Conservation (phyloP, 768 basidiomycete species). For the Pholiota molesta region DNA sequence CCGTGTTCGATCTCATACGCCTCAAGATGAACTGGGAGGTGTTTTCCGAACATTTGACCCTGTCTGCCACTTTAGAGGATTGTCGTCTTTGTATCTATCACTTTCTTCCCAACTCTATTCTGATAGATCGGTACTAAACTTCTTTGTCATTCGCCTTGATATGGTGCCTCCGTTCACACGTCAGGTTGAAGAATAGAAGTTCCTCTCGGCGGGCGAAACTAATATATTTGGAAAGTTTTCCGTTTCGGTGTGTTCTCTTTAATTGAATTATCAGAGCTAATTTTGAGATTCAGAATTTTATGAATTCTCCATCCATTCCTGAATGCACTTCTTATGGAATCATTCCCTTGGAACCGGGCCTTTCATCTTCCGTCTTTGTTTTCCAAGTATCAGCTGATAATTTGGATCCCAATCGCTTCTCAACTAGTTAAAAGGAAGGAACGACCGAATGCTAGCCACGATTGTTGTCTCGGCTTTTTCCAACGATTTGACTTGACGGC, state of each 20-base stretch:
- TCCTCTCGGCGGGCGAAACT: conserved; percentile 5
- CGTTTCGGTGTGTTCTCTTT: conserved; percentile 14
- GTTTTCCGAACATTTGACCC: no score
- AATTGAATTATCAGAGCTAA: conserved; percentile 7
- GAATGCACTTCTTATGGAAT: conserved; percentile 3
- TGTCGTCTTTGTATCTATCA: conserved; percentile 17
- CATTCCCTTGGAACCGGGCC: neutral
- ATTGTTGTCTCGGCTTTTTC: conserved; percentile 4
- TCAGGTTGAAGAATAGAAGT: conserved; percentile 9
- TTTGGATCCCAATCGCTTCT: neutral
- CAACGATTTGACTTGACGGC: conserved; percentile 13
- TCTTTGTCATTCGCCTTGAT: conserved; percentile 8
- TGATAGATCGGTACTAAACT: conserved; percentile 18
- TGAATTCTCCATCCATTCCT: conserved; percentile 1
- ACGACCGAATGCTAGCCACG: neutral
- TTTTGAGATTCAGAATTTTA: conserved; percentile 3
- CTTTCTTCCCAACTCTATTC: conserved; percentile 17
- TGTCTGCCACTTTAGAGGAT: conserved; percentile 10
- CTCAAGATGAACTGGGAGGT: conserved; percentile 5
- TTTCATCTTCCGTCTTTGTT: neutral
- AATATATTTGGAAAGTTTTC: conserved; percentile 8
- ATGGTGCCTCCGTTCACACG: conserved; percentile 14
- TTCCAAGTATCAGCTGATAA: conserved; percentile 8
- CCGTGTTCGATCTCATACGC: conserved; percentile 13
- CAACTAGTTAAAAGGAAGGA: neutral